Conservation (phyloP, 345 rosid species). For the Populus euphratica region DNA sequence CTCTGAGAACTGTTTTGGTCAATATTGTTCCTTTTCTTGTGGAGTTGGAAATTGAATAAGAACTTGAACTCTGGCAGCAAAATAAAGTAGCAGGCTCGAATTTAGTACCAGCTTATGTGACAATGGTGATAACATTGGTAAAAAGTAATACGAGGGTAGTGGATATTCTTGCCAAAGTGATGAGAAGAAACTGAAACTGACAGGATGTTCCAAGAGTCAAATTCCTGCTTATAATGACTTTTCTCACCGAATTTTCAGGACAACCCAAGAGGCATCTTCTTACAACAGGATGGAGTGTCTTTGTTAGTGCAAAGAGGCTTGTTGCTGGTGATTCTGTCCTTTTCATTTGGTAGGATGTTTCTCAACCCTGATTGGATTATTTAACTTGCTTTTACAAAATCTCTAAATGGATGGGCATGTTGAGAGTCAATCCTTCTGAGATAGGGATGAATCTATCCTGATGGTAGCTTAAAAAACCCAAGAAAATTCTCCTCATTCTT, state of each 20-base stretch:
- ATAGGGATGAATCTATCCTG: background rate
- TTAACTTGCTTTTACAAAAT: background rate
- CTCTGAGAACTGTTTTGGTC: background rate
- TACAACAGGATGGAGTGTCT: conserved; percentile 21
- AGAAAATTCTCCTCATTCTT: background rate
- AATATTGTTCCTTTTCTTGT: background rate
- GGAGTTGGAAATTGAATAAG: background rate
- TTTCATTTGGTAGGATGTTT: conserved; percentile 23
- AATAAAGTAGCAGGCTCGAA: background rate
- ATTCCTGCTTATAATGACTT: background rate
- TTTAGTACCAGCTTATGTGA: background rate
- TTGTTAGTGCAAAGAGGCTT: conserved; percentile 54
- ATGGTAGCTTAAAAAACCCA: background rate
- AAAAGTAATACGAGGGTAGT: background rate
- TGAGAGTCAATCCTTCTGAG: background rate
- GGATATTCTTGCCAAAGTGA: background rate
- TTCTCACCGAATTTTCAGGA: conserved; percentile 29
- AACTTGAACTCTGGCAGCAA: background rate
- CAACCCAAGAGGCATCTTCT: conserved; percentile 59
- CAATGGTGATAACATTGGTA: background rate
- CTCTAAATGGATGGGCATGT: background rate
- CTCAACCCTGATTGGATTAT: background rate
- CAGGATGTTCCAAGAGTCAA: background rate
- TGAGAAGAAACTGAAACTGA: background rate
- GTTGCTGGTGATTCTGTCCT: conserved; percentile 54